Conservation (phyloP, 805 yeast species). For the Brettanomyces nanus region DNA sequence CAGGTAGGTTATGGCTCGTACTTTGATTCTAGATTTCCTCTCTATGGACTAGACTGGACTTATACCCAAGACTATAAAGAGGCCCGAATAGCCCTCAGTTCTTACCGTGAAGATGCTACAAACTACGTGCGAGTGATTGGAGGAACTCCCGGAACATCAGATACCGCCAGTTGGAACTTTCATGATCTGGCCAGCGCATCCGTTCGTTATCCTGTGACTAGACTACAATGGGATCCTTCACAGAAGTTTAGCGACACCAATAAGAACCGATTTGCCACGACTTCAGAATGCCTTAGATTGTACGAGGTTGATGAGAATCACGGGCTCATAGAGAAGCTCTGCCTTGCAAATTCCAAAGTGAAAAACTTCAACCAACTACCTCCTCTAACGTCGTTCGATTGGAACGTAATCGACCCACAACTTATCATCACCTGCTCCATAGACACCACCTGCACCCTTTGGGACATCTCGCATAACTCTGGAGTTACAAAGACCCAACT, state of each 20-base stretch:
- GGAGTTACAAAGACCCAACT: constrained; percentile 80
- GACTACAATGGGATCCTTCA: constrained; percentile 65
- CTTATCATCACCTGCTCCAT: constrained; percentile 76
- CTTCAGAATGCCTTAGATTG: constrained; percentile 64
- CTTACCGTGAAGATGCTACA: constrained; percentile 69
- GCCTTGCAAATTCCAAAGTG: constrained; percentile 31
- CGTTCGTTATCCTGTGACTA: constrained; percentile 63
- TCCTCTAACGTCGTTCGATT: constrained; percentile 90
- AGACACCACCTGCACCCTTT: constrained; percentile 94
- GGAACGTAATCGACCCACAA: constrained; percentile 70
- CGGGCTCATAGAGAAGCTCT: constrained; percentile 30
- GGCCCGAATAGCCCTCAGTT: constrained; percentile 57
- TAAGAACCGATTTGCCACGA: constrained; percentile 49
- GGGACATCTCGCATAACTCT: constrained; percentile 68
- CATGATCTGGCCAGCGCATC: constrained; percentile 13
- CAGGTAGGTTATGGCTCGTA: constrained; percentile 23
- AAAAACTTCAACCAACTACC: constrained; percentile 53
- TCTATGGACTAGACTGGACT: constrained; percentile 48
- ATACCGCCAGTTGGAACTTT: constrained; percentile 28
- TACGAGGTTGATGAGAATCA: constrained; percentile 22
- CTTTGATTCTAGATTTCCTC: constrained; percentile 41
- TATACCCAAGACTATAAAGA: constrained; percentile 21
- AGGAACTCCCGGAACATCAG: constrained; percentile 22
- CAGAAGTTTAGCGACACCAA: constrained; percentile 20
- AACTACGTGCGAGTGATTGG: constrained; percentile 54